Base-by-base conservation (phyloP, 148 eudicot genomes). In the Dianthus caryophyllus region DNA sequence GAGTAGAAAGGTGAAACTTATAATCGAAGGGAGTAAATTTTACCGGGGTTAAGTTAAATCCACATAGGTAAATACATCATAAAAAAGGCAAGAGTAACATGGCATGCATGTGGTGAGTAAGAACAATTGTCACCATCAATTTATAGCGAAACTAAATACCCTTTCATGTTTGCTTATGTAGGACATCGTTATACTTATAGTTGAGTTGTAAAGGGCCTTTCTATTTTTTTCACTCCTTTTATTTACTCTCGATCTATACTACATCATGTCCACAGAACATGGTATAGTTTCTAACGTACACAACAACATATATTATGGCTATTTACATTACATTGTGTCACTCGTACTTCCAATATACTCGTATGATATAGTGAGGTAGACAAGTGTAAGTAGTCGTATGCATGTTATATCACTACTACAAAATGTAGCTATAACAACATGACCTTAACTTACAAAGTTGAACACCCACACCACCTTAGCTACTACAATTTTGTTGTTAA, bases 31-130 rank as follows among this genome's bases (percentile, higher is more conserved):
- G 51, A 47, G 53, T 49, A 8, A 49, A 49, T 17, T 17, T 49
- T 33, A 33, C 38, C 7, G 21, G 1, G 21, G 44, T 5, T 41
- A 33, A 33, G 11, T 41, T 41, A 3, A 64, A 24, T 72, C 53
- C 69, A 65, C 39, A 49, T 38, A 68, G 49, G 36, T 58, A 33
- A 7, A 65, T 71, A 50, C 51, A n/a, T n/a, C n/a, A n/a, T n/a
- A n/a, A n/a, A n/a, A 51, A 38, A 66, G 30, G 78, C 78, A 80
- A 76, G 83, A 79, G 86, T 87, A 89, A 89, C 91, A 86, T 86
- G 89, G 81, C 59, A 59, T 77, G 74, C 96, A 89, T 81, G 92
- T 87, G 86, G 81, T 43, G 8, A 78, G 68, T 63, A 64, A 72
- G 47, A 62, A 73, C 76, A 72, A 65, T 25, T 22, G 90, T 80